phyloP scores from a whole-genome alignment of 2,329 filamentous ascomycete species.

The Rachicladosporium sp. region DNA sequence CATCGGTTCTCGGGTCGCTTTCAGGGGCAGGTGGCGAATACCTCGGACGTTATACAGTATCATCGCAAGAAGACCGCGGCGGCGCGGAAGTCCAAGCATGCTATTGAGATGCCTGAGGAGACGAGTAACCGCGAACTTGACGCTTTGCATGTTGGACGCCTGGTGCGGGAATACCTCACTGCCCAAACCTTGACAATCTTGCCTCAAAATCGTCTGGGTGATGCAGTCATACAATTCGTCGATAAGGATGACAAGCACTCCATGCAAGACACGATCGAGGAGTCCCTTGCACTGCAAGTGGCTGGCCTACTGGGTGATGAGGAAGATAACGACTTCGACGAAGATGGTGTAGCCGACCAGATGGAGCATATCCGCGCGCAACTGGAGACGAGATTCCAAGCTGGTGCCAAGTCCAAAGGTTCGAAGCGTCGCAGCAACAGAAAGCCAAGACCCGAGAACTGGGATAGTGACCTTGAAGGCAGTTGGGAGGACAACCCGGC shows the following conservation, averaged over 20 bases:
- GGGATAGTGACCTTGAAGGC: slow-evolving; percentile 85
- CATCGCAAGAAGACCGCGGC: slow-evolving; percentile 68
- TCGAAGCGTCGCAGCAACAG: slow-evolving; percentile 28
- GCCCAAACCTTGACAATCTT: slow-evolving; percentile 86
- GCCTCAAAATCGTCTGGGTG: slow-evolving; percentile 82
- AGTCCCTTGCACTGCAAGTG: slow-evolving; percentile 31
- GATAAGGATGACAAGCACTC: slow-evolving; percentile 91
- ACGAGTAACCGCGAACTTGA: slow-evolving; percentile 54
- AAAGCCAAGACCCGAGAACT: slow-evolving; percentile 62
- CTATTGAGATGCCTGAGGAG: slow-evolving; percentile 50
- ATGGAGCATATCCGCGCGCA: slow-evolving; percentile 44
- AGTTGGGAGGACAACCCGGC: slow-evolving; percentile 71
- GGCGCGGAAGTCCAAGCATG: slow-evolving; percentile 36
- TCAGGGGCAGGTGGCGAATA: slow-evolving; percentile 79
- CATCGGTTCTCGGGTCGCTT: slow-evolving; percentile 94
- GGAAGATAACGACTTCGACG: slow-evolving; percentile 40
- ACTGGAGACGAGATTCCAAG: slow-evolving; percentile 60
- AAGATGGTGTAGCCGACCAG: slow-evolving; percentile 54
- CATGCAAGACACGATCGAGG: slow-evolving; percentile 45
- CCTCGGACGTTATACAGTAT: slow-evolving; percentile 86
- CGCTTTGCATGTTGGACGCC: slow-evolving; percentile 71
- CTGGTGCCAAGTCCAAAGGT: slow-evolving; percentile 46
- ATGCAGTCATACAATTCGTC: slow-evolving; percentile 85
- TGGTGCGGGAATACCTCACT: slow-evolving; percentile 77
- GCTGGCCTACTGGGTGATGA: slow-evolving; percentile 41